Evolutionary conservation across 192 early-diverging fungal genomes (phyloP), one percentile per base, ranked within the genome.

Genomic region (Coemansia sp.): DNA sequence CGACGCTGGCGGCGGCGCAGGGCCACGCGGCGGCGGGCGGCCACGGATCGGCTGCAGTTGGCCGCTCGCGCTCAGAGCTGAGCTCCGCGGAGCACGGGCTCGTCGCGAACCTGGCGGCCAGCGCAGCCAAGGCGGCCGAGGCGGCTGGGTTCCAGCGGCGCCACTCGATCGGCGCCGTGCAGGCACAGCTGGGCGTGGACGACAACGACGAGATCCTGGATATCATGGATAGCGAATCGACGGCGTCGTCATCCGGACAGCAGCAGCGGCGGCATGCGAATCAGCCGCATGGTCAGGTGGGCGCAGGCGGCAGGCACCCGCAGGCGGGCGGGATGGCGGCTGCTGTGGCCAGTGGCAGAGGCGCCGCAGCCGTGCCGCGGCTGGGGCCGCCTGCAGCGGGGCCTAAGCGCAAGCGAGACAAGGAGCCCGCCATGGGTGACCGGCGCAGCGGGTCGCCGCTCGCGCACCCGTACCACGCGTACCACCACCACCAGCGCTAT

Each of bases 91-190:
- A 31, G 27, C 51, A 54, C 6, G 51, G 51, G 51, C 27, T 54
- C 6, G 51, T 10, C 6, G 51, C 27, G 51, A 54, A 31, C 6
- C 51, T 54, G 51, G 17, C 51, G 14, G 51, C 51, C 0, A n/a
- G 51, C 40, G 51, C 37, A 32, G 62, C 38, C 39, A 41, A 47
- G 43, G 32, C 64, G 12, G 60, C 42, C 27, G 37, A 45, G 25
- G 43, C 51, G 4, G 45, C n/a, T 32, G 19, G 49, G n/a, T 74
- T 80, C 60, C 79, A 76, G 3, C 73, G 79, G 46, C 79, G 79
- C 4, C 79, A 82, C 51, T 82, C 79, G 54, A 76, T 82, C 24
- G 73, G 79, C 42, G 63, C 79, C 19, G 69, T 82, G 60, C 70
- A 63, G 37, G 60, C 67, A 14, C 67, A 66, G 57, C 56, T 22